A percentile compares a stretch with the other conserved stretches of the same genome.
These are phyloP conservation scores for Penicillium macrosclerotiorum DNA, from an alignment of 495 filamentous ascomycete genomes.

Conservation along the genomic window DNA sequence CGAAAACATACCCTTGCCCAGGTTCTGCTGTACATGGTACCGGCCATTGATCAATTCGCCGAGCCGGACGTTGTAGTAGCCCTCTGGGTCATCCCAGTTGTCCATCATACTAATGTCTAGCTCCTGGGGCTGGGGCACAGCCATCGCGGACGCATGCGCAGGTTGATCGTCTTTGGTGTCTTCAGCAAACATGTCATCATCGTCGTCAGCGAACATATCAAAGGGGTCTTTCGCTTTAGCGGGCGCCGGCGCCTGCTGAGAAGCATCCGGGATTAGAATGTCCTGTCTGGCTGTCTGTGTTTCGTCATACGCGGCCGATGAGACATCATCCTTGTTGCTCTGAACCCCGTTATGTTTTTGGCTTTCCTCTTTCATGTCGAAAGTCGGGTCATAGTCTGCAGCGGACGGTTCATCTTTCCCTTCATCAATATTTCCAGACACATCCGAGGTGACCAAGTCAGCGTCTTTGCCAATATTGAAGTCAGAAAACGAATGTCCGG, in stretches of 20 bases:
- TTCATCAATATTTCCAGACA: conserved; percentile 43
- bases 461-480: conserved; percentile 57
- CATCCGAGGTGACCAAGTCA: conserved; percentile 64
- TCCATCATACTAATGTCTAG: conserved; percentile 82
- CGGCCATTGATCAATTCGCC: conserved; percentile 85
- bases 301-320: conserved; percentile 62
- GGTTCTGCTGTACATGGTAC: conserved; percentile 80
- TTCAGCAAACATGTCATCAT: conserved; percentile 85
- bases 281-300: conserved; percentile 55
- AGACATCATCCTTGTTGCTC: conserved; percentile 53
- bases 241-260: conserved; percentile 29
- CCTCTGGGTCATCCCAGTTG: conserved; percentile 90
- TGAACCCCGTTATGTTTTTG: conserved; percentile 62
- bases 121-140: conserved; percentile 58
- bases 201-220: conserved; percentile 96
- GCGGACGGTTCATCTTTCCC: conserved; percentile 83
- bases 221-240: conserved; percentile 59
- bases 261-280: conserved; percentile 50
- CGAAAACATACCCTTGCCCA: conserved; percentile 97
- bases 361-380: conserved; percentile 88
- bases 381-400: conserved; percentile 91
- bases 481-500: conserved; percentile 50
- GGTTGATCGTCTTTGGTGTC: conserved; percentile 47
- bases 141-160: conserved; percentile 43
- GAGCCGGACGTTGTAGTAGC: conserved; percentile 88